phyloP scores from a whole-genome alignment of 345 rosid species.

The Corchorus olitorius region DNA sequence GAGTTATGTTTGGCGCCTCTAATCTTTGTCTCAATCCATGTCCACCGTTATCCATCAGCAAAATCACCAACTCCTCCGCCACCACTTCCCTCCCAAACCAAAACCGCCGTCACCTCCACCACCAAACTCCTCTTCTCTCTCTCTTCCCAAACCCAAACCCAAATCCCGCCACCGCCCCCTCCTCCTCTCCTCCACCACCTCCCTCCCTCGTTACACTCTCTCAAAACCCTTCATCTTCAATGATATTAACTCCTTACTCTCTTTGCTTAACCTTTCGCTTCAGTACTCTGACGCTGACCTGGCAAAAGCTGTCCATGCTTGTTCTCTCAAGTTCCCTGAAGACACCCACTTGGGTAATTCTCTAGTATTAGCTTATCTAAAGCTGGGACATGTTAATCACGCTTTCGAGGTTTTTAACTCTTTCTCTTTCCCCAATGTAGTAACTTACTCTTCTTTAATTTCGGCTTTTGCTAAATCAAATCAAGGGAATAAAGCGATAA shows the following conservation, averaged over 20 bases:
- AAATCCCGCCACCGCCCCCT: constrained; percentile 22
- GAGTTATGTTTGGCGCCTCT: constrained; percentile 27
- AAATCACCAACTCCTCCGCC: constrained; percentile 29
- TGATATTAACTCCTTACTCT: constrained; percentile 29
- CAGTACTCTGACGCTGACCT: constrained; percentile 47
- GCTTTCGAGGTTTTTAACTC: constrained; percentile 53
- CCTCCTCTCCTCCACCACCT: constrained; percentile 26
- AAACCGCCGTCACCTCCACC: constrained; percentile 26
- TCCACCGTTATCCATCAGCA: constrained; percentile 46
- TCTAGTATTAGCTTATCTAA: constrained; percentile 62
- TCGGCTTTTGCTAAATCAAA: constrained; percentile 59
- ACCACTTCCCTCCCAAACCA: constrained; percentile 23
- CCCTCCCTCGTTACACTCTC: constrained; percentile 21
- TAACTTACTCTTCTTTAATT: constrained; percentile 66
- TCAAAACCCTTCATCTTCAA: constrained; percentile 20
- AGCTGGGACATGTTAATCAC: constrained; percentile 51
- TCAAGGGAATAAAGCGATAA: constrained; percentile 51
- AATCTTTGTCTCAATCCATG: constrained; percentile 31
- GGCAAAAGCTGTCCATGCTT: constrained; percentile 65
- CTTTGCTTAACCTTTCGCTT: constrained; percentile 55
- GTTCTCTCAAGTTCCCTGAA: constrained; percentile 50
- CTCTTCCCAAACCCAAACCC: constrained; percentile 26
- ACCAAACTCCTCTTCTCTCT: constrained; percentile 19
- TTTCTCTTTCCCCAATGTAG: constrained; percentile 60
- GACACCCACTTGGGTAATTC: constrained; percentile 50